A percentile compares a stretch with the other conserved stretches of the same genome.
Conservation (phyloP, 805 yeast species). For the Torulaspora franciscae region DNA sequence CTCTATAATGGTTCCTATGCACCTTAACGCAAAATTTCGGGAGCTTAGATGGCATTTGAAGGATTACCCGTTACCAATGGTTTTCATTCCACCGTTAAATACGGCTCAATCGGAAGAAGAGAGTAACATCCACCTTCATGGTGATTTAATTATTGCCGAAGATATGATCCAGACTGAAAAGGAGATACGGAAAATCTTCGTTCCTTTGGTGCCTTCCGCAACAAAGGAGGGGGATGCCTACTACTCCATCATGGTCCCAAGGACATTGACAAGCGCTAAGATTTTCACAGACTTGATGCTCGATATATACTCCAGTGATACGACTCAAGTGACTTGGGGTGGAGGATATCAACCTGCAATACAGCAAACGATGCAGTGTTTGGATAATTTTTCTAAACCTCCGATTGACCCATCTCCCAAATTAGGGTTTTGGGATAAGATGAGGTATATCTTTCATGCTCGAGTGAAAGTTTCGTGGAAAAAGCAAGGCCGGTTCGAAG, state of each 20-base stretch:
- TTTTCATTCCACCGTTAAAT: constrained; percentile 58
- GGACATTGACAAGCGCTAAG: constrained; percentile 73
- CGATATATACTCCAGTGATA: constrained; percentile 47
- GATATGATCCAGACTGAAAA: constrained; percentile 46
- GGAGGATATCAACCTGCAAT: constrained; percentile 78
- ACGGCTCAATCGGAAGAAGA: constrained; percentile 24
- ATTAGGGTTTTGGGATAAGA: constrained; percentile 90
- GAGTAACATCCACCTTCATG: constrained; percentile 43
- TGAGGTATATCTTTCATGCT: constrained; percentile 74
- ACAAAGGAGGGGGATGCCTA: constrained; percentile 38
- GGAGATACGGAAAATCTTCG: constrained; percentile 54
- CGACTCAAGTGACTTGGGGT: constrained; percentile 78
- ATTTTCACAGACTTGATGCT: constrained; percentile 58
- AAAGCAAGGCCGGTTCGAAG: constrained; percentile 48
- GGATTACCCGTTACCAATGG: constrained; percentile 82
- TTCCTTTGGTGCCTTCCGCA: constrained; percentile 55
- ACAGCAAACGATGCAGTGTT: constrained; percentile 68
- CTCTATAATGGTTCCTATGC: constrained; percentile 63
- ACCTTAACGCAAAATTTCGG: constrained; percentile 48
- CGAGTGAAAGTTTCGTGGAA: constrained; percentile 49
- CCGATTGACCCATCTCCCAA: constrained; percentile 82
- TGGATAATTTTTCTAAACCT: constrained; percentile 84
- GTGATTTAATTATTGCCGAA: constrained; percentile 69
- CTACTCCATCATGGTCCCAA: constrained; percentile 60
- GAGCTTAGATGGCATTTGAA: constrained; percentile 69